Conservation (phyloP, 2,329 filamentous ascomycete species). For the Fusarium newnesense region DNA sequence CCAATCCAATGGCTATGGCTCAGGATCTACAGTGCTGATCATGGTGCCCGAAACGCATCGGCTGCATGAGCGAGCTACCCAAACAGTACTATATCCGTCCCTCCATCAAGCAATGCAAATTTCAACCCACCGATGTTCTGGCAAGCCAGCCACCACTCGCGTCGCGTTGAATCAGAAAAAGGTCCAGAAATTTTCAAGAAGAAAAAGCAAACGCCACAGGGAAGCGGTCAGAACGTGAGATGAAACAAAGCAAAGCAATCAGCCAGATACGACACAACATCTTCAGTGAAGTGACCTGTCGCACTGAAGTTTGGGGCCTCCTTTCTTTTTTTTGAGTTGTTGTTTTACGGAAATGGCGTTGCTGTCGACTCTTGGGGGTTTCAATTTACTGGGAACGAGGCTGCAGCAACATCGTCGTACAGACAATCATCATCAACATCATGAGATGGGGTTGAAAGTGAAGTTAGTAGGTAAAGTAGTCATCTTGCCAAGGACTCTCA, state of each 20-base stretch:
- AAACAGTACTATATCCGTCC: slow-evolving; percentile 9
- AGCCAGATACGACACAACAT: background rate
- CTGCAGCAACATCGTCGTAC: background rate
- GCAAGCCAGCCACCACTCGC: slow-evolving; percentile 8
- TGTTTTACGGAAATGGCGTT: slow-evolving; percentile 13
- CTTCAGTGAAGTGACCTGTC: slow-evolving; percentile 28
- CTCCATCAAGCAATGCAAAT: background rate
- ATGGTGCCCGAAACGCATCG: slow-evolving; percentile 25
- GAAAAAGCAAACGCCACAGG: slow-evolving; percentile 40
- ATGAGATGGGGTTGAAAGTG: background rate
- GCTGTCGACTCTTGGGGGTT: slow-evolving; percentile 8
- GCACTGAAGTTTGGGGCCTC: background rate
- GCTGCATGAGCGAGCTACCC: slow-evolving; percentile 1
- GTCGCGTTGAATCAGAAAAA: background rate
- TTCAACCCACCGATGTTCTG: background rate
- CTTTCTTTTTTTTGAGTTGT: slow-evolving; percentile 2
- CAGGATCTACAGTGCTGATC: slow-evolving; percentile 26
- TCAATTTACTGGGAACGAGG: slow-evolving; percentile 19
- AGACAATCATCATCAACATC: background rate
- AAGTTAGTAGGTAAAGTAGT: background rate
- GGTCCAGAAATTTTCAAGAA: slow-evolving; percentile 37
- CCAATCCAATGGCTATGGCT: background rate
- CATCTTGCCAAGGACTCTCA: slow-evolving; percentile 13
- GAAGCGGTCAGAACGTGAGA: slow-evolving; percentile 21
- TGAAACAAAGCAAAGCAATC: slow-evolving; percentile 25